Conservation (phyloP, 768 basidiomycete species). For the Russula foetens region DNA sequence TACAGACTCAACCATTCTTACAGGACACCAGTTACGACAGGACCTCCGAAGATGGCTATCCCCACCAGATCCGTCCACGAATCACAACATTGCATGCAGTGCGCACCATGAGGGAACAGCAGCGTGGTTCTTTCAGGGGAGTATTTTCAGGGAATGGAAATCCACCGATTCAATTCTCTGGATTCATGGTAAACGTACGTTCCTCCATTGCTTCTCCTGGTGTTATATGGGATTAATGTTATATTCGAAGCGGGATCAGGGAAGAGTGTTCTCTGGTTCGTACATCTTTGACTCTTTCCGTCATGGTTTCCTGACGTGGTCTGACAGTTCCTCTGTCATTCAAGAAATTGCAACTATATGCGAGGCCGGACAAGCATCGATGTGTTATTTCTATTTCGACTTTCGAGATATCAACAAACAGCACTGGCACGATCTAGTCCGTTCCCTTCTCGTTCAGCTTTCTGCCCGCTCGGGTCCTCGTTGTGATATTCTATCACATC, state of each 20-base stretch:
- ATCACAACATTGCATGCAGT: not conserved
- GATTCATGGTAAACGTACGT: not conserved
- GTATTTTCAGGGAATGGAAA: not conserved
- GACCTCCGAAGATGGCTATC: not conserved
- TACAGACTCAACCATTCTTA: not conserved
- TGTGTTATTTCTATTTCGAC: too few species aligned
- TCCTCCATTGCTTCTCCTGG: not conserved
- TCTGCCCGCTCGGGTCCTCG: not conserved
- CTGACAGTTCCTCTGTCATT: not conserved
- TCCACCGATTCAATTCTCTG: too few species aligned
- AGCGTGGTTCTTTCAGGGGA: not conserved
- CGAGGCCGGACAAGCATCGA: not conserved
- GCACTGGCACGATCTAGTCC: not conserved
- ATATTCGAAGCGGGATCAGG: not conserved
- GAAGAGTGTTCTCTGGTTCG: not conserved
- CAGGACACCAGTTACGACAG: not conserved
- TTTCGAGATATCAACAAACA: not conserved
- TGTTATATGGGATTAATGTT: too few species aligned
- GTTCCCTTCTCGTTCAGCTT: not conserved
- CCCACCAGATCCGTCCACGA: not conserved
- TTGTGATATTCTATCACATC: not conserved
- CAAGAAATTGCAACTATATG: not conserved
- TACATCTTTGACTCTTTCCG: not conserved
- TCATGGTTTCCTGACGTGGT: not conserved
- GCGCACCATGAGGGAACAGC: not conserved